A percentile compares a stretch with the other conserved stretches of the same genome.
Evolutionary conservation across 371 early-diverging fungal genomes (phyloP).

Genomic region (Lichtheimia corymbifera): DNA sequence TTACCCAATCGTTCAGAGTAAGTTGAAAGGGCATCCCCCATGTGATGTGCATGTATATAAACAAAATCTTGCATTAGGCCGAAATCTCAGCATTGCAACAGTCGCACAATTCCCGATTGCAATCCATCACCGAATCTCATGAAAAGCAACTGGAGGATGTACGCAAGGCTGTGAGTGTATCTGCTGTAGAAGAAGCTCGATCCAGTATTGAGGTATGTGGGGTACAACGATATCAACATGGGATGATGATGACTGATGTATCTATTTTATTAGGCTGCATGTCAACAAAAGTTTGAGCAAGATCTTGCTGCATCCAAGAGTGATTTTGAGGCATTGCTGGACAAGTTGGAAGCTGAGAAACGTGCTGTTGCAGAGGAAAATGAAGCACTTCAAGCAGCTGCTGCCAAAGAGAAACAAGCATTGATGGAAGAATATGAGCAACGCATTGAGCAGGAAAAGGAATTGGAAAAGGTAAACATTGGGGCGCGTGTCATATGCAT

Average conservation of each 20-base stretch:
- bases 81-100: conserved; percentile 19
- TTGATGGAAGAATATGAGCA: conserved; percentile 13
- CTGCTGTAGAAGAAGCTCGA: conserved; percentile 14
- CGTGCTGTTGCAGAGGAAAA: conserved; percentile 3
- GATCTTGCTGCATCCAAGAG: conserved; percentile 8
- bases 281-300: conserved; percentile 14
- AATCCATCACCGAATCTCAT: conserved; percentile 12
- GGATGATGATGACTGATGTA: not conserved
- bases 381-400: not conserved
- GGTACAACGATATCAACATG: too few species aligned
- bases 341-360: conserved; percentile 8
- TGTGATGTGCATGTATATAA: too few species aligned
- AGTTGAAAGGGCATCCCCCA: not conserved
- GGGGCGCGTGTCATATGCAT: not conserved
- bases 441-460: conserved; percentile 11
- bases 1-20: conserved; percentile 14
- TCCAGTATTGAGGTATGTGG: conserved; percentile 13
- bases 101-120: conserved; percentile 15
- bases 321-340: conserved; percentile 6
- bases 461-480: conserved; percentile 11
- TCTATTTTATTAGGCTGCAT: conserved; percentile 2
- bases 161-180: conserved; percentile 11
- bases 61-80: conserved; percentile 7
- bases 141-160: conserved; percentile 17
- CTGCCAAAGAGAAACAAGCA: conserved; percentile 9